Evolutionary conservation across 2,329 filamentous ascomycete species (phyloP).

Genomic region (Byssoonygena ceratinophila): DNA sequence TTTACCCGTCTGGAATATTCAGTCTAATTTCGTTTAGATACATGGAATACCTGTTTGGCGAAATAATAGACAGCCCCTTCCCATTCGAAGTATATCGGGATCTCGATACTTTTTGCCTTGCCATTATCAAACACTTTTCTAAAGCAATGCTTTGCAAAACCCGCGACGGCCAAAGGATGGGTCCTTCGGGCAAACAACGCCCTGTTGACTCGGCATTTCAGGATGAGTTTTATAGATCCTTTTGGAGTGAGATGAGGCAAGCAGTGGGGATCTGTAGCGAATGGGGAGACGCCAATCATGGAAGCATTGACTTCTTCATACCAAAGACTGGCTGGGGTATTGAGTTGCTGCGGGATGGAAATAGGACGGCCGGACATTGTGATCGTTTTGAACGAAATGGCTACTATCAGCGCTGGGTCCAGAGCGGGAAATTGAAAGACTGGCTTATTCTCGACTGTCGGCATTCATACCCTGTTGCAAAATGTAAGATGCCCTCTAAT

Average conservation of each 20-base stretch:
- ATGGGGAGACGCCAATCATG: conserved; percentile 11
- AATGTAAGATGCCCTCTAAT: no score
- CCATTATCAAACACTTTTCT: background rate
- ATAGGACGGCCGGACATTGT: conserved; percentile 16
- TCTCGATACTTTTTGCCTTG: background rate
- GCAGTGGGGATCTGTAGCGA: conserved; percentile 13
- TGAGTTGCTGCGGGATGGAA: conserved; percentile 17
- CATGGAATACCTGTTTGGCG: background rate
- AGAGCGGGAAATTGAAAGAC: background rate
- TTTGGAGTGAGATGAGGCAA: background rate
- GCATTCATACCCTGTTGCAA: no score
- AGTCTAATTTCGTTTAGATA: background rate
- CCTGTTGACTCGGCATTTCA: background rate
- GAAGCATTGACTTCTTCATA: conserved; percentile 17
- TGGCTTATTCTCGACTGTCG: background rate
- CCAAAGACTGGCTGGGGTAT: conserved; percentile 15
- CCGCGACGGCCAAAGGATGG: background rate
- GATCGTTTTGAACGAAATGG: conserved; percentile 14
- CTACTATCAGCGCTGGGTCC: conserved; percentile 15
- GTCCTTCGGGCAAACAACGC: background rate
- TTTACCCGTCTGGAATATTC: no score
- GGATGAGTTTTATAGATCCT: conserved; percentile 8
- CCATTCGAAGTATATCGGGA: background rate
- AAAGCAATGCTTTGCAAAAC: background rate
- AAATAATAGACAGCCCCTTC: background rate